Evolutionary conservation across 148 eudicot genomes (phyloP).

Genomic region (Bassia scoparia): DNA sequence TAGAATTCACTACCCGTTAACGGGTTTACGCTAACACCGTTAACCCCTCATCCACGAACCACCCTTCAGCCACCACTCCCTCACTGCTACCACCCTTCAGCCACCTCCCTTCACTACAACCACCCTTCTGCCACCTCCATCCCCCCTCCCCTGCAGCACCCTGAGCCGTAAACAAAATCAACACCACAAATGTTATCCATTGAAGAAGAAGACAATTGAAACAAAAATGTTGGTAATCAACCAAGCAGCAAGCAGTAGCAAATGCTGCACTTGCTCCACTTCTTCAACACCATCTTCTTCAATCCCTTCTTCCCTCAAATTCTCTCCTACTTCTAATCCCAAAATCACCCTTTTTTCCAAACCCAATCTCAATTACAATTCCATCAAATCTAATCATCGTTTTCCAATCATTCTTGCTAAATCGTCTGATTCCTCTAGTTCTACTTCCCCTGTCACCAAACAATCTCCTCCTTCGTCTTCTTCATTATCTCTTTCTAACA

Average conservation of each 20-base stretch:
- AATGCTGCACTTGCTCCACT: slow-evolving; percentile 27
- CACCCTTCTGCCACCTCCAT: too few relatives aligned
- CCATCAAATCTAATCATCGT: not conserved
- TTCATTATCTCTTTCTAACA: not conserved
- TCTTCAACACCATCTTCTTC: slow-evolving; percentile 49
- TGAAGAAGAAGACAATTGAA: not conserved
- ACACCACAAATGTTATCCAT: too few relatives aligned
- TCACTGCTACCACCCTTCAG: too few relatives aligned
- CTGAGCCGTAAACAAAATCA: too few relatives aligned
- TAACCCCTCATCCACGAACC: too few relatives aligned
- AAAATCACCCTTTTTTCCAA: slow-evolving; percentile 39
- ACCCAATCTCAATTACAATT: slow-evolving; percentile 25
- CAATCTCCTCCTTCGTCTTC: slow-evolving; percentile 27
- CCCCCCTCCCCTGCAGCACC: too few relatives aligned
- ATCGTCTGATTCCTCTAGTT: slow-evolving; percentile 15
- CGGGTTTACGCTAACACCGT: too few relatives aligned
- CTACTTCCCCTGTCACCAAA: slow-evolving; percentile 29
- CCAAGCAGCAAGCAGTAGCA: slow-evolving; percentile 25
- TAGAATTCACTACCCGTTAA: too few relatives aligned
- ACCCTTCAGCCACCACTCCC: too few relatives aligned
- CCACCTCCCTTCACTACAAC: too few relatives aligned
- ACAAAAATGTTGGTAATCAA: slow-evolving; percentile 32
- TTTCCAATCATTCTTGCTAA: slow-evolving; percentile 23
- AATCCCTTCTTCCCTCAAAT: slow-evolving; percentile 33
- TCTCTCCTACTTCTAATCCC: slow-evolving; percentile 30